Base-by-base conservation (phyloP, 1,284 basidiomycete genomes). In the Tilletia indica region DNA sequence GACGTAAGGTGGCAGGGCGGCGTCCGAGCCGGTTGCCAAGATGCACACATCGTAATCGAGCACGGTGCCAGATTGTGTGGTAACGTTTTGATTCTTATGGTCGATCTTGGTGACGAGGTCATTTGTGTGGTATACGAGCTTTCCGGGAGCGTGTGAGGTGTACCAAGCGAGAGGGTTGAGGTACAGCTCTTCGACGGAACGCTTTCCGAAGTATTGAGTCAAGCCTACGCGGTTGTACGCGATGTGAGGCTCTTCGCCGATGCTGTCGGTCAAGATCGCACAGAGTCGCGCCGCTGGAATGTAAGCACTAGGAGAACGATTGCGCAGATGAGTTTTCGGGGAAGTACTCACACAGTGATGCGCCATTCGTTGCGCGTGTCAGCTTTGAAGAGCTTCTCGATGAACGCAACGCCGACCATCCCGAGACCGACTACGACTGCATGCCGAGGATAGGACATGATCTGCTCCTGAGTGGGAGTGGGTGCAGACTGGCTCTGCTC, bases 11-110 rank as follows among this genome's bases (percentile, higher is more conserved):
- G 91, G 91, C n/a, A 92, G 85, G 0, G 87, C 87, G 0, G 90
- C 90, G 39, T 87, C 87, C 0, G 91, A 91, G 2, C 91, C 91
- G 0, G 91, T 92, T 0, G 91, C 89, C 39, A 92, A 83, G 68
- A 85, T 76, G 71, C 80, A 81, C 67, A 88, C 87, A 78, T 91
- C 88, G 78, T 91, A 92, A 49, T 83, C 72, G 78, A 90, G 86
- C 25, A 80, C 78, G 25, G 88, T 86, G 42, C 87, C 87, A 71
- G 88, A 86, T 78, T 80, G 87, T 67, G 87, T 89, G 68, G 80
- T 84, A 14, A 89, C 87, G 2, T 82, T 82, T 73, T 89, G 88
- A 16, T 85, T 79, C 2, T 79, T 82, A 0, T 86, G 83, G 70
- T 88, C 87, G 69, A 90, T 86, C 49, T 84, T 85, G 4, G 84